Evolutionary conservation across 2,329 filamentous ascomycete species (phyloP).

Genomic region (Colletotrichum sp.): DNA sequence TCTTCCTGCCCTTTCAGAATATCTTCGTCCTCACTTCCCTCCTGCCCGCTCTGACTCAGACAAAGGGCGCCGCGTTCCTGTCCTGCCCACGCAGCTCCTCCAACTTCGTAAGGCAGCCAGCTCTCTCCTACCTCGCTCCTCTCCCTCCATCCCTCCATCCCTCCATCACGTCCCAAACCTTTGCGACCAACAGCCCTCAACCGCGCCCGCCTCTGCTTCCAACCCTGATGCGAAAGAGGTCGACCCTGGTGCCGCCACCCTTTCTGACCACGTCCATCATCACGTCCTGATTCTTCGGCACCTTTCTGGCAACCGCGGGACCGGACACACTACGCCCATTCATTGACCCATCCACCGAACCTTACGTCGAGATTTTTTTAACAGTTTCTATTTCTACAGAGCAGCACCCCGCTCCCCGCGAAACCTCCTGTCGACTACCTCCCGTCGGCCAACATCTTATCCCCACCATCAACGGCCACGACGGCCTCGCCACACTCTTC

Average conservation of each 20-base stretch:
- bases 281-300: not conserved
- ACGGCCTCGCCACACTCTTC: not conserved
- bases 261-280: not conserved
- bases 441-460: not conserved
- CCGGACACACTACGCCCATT: not conserved
- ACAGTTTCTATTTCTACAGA: not conserved
- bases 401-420: constrained; percentile 3
- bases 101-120: not conserved
- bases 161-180: not conserved
- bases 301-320: not conserved
- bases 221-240: not conserved
- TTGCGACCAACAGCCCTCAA: constrained; percentile 4
- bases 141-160: constrained; percentile 11
- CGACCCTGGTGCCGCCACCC: not conserved
- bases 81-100: not conserved
- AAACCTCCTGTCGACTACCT: not conserved
- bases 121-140: not conserved
- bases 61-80: constrained; percentile 8
- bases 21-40: not conserved
- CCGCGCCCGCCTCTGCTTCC: not conserved
- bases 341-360: not conserved
- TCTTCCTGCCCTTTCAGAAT: not conserved
- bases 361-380: not conserved
- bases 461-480: constrained; percentile 23
- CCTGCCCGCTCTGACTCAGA: constrained; percentile 15